Percentiles rank a stretch among this genome's conserved stretches.
Evolutionary conservation across 148 eudicot genomes (phyloP).

Genomic region (Cornus suecica): DNA sequence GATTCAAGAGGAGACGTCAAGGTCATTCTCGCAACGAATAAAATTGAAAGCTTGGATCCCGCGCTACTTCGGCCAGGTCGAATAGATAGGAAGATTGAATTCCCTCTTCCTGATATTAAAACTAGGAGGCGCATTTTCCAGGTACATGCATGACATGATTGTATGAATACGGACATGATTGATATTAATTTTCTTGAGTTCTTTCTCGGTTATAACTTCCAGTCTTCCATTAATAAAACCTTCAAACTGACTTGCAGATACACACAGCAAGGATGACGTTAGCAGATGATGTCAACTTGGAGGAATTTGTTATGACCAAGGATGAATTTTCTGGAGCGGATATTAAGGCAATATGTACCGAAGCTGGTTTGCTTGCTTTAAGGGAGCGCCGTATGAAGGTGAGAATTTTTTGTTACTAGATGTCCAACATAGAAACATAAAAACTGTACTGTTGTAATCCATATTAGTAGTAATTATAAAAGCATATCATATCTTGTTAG

Average conservation of each 20-base stretch:
- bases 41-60: constrained; percentile 89
- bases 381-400: constrained; percentile 94
- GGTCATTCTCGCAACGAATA: constrained; percentile 94
- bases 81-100: constrained; percentile 80
- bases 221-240: not conserved
- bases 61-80: constrained; percentile 89
- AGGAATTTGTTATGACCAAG: constrained; percentile 87
- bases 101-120: constrained; percentile 82
- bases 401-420: not conserved
- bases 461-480: no score
- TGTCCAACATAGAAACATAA: no score
- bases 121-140: constrained; percentile 75
- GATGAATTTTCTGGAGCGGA: constrained; percentile 89
- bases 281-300: constrained; percentile 82
- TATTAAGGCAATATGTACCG: constrained; percentile 83
- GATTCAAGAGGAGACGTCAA: constrained; percentile 97
- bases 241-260: constrained; percentile 36
- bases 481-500: not conserved
- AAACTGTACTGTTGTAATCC: no score
- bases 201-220: not conserved
- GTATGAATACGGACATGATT: not conserved
- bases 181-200: not conserved
- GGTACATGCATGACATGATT: constrained; percentile 25
- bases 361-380: constrained; percentile 82
- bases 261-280: constrained; percentile 84